Percentiles rank a stretch among this genome's conserved stretches.
phyloP scores from a whole-genome alignment of 352 stramenopile species.

The Plasmopara halstedii region DNA sequence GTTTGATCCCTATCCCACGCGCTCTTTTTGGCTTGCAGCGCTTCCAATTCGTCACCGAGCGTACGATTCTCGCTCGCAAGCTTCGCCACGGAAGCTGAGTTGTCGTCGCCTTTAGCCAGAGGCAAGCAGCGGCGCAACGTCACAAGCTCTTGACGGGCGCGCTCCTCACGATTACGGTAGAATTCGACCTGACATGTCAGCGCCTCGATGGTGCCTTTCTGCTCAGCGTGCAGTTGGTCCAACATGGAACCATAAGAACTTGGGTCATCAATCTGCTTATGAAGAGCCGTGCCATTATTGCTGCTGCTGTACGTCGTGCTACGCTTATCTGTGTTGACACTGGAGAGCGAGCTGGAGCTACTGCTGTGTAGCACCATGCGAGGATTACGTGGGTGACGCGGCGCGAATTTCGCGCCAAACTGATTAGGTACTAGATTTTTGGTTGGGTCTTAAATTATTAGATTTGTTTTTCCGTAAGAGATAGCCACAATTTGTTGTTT shows the following conservation, averaged over 20 bases:
- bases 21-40: constrained; percentile 28
- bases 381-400: constrained; percentile 5
- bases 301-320: constrained; percentile 11
- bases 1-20: constrained; percentile 35
- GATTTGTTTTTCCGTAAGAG: constrained; percentile 2
- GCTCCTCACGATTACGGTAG: constrained; percentile 68
- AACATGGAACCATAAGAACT: constrained; percentile 48
- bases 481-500: too few species aligned
- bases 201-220: constrained; percentile 79
- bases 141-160: constrained; percentile 52
- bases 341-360: constrained; percentile 27
- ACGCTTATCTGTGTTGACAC: constrained; percentile 14
- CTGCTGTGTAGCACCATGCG: constrained; percentile 22
- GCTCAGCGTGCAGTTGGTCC: constrained; percentile 70
- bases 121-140: constrained; percentile 40
- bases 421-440: too few species aligned
- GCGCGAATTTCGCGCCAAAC: neutral
- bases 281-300: constrained; percentile 12
- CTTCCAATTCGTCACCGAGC: constrained; percentile 55
- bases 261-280: constrained; percentile 29
- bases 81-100: constrained; percentile 25
- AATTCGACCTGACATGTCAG: constrained; percentile 69
- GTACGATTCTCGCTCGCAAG: constrained; percentile 49
- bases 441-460: too few species aligned
- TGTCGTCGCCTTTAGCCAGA: constrained; percentile 17